phyloP scores from a whole-genome alignment of 345 rosid genomes.

The Arabis alpina region DNA sequence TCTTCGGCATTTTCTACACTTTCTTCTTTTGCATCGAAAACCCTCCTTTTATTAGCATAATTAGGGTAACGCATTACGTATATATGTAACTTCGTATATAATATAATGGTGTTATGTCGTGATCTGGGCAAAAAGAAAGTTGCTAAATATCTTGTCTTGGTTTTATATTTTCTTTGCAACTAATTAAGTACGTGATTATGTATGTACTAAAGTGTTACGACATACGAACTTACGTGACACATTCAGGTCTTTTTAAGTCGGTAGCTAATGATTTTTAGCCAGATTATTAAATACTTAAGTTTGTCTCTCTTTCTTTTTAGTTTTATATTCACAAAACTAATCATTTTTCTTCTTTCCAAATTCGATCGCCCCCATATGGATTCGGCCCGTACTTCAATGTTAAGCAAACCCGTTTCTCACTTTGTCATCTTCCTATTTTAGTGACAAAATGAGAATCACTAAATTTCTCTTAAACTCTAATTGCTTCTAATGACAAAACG shows the following conservation, averaged over 20 bases:
- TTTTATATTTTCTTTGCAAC: slow-evolving; percentile 15
- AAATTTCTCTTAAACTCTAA: slow-evolving; percentile 8
- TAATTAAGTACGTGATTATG: slow-evolving; percentile 32
- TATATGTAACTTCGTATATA: neutral
- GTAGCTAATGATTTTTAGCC: slow-evolving; percentile 34
- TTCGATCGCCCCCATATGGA: slow-evolving; percentile 12
- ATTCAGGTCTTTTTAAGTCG: slow-evolving; percentile 2
- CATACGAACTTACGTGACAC: neutral
- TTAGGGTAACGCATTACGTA: neutral
- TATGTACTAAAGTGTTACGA: slow-evolving; percentile 8
- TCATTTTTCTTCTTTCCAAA: slow-evolving; percentile 16
- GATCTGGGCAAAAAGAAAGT: slow-evolving; percentile 9
- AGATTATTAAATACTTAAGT: neutral
- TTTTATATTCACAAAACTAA: slow-evolving; percentile 3
- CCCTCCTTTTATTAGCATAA: slow-evolving; percentile 10
- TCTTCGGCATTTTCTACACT: neutral
- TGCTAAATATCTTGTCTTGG: slow-evolving; percentile 9
- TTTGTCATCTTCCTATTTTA: slow-evolving; percentile 9
- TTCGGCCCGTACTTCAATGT: slow-evolving; percentile 34
- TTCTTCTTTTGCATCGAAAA: neutral
- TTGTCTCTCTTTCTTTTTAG: neutral
- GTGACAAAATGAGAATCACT: slow-evolving; percentile 6
- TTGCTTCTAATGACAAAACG: slow-evolving; percentile 12
- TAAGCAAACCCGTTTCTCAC: slow-evolving; percentile 15
- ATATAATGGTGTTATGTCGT: neutral